Base-by-base conservation (phyloP, 352 stramenopile genomes). In the Chrysophaeum taylorii region DNA sequence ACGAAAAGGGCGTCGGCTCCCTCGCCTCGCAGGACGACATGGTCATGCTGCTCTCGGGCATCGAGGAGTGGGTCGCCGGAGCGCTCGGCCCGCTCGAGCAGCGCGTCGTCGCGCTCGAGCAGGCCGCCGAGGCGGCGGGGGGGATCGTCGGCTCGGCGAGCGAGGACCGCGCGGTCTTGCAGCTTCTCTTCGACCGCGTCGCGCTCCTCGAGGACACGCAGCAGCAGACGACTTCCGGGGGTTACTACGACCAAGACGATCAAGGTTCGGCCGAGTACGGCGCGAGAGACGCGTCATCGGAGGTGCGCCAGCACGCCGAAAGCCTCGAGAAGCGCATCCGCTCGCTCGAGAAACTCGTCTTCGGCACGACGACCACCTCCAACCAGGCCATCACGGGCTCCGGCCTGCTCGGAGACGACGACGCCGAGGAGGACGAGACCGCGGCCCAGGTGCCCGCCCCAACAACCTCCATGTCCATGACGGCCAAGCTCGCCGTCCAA, bases 121-220 rank as follows among this genome's bases (percentile, higher is more conserved):
- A 16, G 18, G 45, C 45, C 7, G 23, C 45, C 45, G 45, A 54
- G 12, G 45, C 45, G 18, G 45, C 45, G 12, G 45, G 45, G 7
- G 45, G 45, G 18, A 4, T 54, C 45, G 45, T 54, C 45, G 45
- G 45, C 45, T 54, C 45, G 18, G 45, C 23, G 5, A 31, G 18
- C 12, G 45, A 54, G 45, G 45, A 54, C 45, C 45, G 45, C 12
- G 23, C 45, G 12, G 45, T 54, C 18, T 25, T 54, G 18, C 7
- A 7, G 45, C 45, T 54, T 4, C 45, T 54, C 45, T 54, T 54
- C 45, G 45, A 54, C 45, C 45, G 45, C 45, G 45, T 54, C 45
- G n/a, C n/a, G n/a, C n/a, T n/a, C n/a, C n/a, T n/a, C n/a, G n/a
- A n/a, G n/a, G n/a, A n/a, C n/a, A n/a, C n/a, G n/a, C n/a, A n/a